These are phyloP conservation scores for Polygonum maritimum DNA, from an alignment of 148 eudicot genomes.

Conservation along the genomic window DNA sequence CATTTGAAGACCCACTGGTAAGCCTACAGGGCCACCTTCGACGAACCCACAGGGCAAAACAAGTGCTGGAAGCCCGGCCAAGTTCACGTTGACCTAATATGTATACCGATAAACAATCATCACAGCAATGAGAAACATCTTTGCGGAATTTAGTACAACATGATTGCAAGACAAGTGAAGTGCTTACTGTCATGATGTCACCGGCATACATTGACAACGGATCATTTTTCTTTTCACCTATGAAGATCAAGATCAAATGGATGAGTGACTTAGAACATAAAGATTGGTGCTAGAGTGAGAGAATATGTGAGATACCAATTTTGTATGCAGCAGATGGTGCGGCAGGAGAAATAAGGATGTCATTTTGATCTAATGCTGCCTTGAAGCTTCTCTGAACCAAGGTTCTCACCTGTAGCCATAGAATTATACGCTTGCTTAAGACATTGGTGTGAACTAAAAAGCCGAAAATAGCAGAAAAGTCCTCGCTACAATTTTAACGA, in stretches of 20 bases:
- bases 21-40: constrained; percentile 43
- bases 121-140: not conserved
- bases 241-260: constrained; percentile 15
- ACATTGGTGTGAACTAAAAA: not conserved
- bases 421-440: constrained; percentile 16
- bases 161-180: not conserved
- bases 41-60: constrained; percentile 91
- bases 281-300: not conserved
- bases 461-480: not conserved
- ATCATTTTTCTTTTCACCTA: constrained; percentile 94
- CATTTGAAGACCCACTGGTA: constrained; percentile 92
- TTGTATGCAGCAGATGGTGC: constrained; percentile 94
- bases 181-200: constrained; percentile 92
- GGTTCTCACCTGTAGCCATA: constrained; percentile 64
- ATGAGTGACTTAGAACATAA: not conserved
- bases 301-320: constrained; percentile 46
- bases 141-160: not conserved
- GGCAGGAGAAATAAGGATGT: constrained; percentile 93
- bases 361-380: constrained; percentile 66
- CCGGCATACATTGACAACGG: constrained; percentile 99
- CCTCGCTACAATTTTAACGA: not conserved
- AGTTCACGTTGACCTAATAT: constrained; percentile 88
- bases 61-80: constrained; percentile 95
- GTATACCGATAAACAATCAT: not conserved
- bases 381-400: constrained; percentile 79